These are phyloP conservation scores for Ganoderma sinense DNA, from an alignment of 1,284 basidiomycete genomes.

Conservation along the genomic window DNA sequence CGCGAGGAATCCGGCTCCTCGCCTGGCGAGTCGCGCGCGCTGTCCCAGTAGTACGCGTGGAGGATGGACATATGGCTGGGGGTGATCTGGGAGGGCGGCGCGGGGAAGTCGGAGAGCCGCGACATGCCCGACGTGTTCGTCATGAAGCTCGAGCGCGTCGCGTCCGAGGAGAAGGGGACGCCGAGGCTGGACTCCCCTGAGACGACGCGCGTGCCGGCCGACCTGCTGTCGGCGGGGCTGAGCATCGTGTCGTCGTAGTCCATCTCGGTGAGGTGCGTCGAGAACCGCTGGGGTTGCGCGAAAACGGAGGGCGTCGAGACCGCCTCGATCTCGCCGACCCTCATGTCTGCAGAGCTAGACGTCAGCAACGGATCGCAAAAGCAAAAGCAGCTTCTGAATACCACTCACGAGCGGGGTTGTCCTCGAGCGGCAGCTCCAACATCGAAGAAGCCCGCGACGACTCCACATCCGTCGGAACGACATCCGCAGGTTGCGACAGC, in stretches of 20 bases:
- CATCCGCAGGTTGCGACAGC: conserved; percentile 40
- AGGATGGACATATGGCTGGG: conserved; percentile 33
- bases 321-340: conserved; percentile 61
- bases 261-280: conserved; percentile 43
- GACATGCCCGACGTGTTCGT: conserved; percentile 66
- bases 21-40: conserved; percentile 22
- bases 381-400: not conserved
- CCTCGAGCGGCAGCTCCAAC: conserved; percentile 46
- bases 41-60: conserved; percentile 33
- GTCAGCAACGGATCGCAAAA: conserved; percentile 14
- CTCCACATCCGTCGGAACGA: conserved; percentile 71
- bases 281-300: conserved; percentile 49
- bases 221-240: conserved; percentile 13
- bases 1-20: conserved; percentile 22
- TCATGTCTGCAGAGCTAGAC: conserved; percentile 49
- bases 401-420: conserved; percentile 53
- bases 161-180: conserved; percentile 49
- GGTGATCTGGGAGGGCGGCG: conserved; percentile 51
- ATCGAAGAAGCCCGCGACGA: conserved; percentile 63
- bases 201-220: conserved; percentile 24
- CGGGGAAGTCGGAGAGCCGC: conserved; percentile 77
- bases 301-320: conserved; percentile 56
- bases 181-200: conserved; percentile 46
- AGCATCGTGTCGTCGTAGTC: conserved; percentile 29
- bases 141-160: conserved; percentile 67